Conservation (phyloP, 306 rosid genomes). For the Prunus mira region DNA sequence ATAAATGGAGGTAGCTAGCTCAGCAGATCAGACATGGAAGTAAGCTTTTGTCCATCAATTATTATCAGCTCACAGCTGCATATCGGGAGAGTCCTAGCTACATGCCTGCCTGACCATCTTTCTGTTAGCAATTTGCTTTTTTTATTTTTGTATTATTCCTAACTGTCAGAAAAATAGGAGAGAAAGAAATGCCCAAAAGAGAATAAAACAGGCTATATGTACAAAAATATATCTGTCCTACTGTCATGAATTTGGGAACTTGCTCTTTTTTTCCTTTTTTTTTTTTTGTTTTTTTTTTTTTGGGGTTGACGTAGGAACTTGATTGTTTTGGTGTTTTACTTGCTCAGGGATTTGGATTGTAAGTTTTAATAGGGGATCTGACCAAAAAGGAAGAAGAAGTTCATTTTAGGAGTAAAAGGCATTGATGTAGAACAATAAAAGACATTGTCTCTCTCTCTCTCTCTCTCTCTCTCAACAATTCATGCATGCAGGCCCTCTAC, state of each 20-base stretch:
- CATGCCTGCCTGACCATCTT: slow-evolving; percentile 15
- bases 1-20: not conserved
- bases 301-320: no score
- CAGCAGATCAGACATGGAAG: not conserved
- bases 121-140: slow-evolving; percentile 24
- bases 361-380: no score
- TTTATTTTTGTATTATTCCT: not conserved
- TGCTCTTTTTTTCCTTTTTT: not conserved
- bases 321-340: no score
- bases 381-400: no score
- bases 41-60: slow-evolving; percentile 35
- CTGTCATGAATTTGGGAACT: not conserved
- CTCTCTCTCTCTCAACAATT: no score
- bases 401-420: no score
- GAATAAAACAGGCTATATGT: not conserved
- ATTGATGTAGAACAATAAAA: no score
- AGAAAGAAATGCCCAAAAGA: slow-evolving; percentile 18
- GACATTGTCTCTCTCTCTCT: no score
- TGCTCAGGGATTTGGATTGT: no score
- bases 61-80: slow-evolving; percentile 27
- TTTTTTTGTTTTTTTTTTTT: no score
- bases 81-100: slow-evolving; percentile 4
- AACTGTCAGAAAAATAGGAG: slow-evolving; percentile 36
- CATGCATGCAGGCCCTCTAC: no score
- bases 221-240: not conserved